These are phyloP conservation scores for Nemania sp. DNA, from an alignment of 2,329 filamentous ascomycete species.

Conservation along the genomic window DNA sequence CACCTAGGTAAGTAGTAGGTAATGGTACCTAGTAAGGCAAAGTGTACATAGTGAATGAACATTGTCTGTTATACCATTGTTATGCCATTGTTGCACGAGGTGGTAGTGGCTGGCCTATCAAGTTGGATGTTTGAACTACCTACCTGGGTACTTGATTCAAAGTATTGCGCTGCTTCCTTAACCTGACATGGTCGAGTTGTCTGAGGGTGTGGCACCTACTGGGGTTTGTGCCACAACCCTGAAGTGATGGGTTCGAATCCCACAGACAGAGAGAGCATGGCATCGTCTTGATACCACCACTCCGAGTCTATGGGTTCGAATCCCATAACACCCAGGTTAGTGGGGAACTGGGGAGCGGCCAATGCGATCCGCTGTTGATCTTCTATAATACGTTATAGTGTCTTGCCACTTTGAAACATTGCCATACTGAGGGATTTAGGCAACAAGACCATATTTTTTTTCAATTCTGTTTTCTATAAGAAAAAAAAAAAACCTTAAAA, in stretches of 20 bases:
- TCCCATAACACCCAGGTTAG: conserved; percentile 4
- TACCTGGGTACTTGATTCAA: background rate
- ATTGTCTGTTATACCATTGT: too few relatives aligned
- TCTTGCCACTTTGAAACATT: background rate
- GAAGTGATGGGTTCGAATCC: too few relatives aligned
- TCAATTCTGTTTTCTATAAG: too few relatives aligned
- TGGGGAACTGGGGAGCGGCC: conserved; percentile 5
- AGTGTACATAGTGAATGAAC: background rate
- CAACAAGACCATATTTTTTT: conserved; percentile 1
- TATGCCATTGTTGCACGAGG: background rate
- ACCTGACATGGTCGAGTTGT: conserved; percentile 7
- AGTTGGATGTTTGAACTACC: too few relatives aligned
- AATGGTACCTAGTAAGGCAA: too few relatives aligned
- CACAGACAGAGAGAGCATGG: too few relatives aligned
- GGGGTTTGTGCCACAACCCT: background rate
- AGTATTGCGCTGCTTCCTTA: background rate
- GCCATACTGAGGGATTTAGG: conserved; percentile 14
- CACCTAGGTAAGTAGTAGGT: too few relatives aligned
- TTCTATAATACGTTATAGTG: background rate
- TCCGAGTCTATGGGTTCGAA: conserved; percentile 10
- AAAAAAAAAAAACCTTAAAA: too few relatives aligned
- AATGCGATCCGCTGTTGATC: background rate
- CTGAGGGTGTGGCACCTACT: background rate
- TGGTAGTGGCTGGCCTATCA: background rate
- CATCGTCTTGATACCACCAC: background rate